phyloP scores from a whole-genome alignment of 2,329 filamentous ascomycete genomes.

The Alternaria consortialis region DNA sequence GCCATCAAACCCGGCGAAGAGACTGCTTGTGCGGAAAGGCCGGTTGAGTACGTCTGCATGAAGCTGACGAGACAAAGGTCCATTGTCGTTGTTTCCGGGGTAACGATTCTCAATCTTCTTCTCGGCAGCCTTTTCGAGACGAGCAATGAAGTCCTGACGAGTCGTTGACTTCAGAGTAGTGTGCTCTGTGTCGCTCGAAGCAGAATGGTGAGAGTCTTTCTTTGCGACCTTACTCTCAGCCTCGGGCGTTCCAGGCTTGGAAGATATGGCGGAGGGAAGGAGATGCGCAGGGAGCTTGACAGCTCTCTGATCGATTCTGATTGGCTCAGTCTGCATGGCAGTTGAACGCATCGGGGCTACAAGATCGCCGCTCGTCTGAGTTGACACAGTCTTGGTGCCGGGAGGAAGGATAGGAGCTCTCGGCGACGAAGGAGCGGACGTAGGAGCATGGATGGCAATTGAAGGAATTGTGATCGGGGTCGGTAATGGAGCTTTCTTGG shows the following conservation, averaged over 20 bases:
- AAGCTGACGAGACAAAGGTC: slow-evolving; percentile 69
- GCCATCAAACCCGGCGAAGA: slow-evolving; percentile 86
- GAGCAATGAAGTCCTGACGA: slow-evolving; percentile 42
- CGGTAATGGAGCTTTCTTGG: slow-evolving; percentile 45
- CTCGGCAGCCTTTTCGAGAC: slow-evolving; percentile 41
- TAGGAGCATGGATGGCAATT: slow-evolving; percentile 91
- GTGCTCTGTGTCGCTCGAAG: slow-evolving; percentile 21
- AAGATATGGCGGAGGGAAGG: slow-evolving; percentile 78
- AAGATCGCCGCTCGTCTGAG: slow-evolving; percentile 73
- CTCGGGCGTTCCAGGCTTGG: slow-evolving; percentile 57
- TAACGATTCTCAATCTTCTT: slow-evolving; percentile 69
- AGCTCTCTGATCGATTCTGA: slow-evolving; percentile 80
- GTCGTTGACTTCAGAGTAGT: slow-evolving; percentile 27
- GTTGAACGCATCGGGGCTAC: slow-evolving; percentile 60
- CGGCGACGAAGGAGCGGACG: slow-evolving; percentile 79
- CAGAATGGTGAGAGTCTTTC: slow-evolving; percentile 29
- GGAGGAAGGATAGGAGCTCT: slow-evolving; percentile 80
- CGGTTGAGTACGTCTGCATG: slow-evolving; percentile 68
- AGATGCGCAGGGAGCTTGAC: slow-evolving; percentile 79
- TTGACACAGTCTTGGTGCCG: slow-evolving; percentile 80
- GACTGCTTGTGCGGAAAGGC: slow-evolving; percentile 79
- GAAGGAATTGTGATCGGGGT: slow-evolving; percentile 71
- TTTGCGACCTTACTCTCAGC: slow-evolving; percentile 16
- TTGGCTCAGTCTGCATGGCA: slow-evolving; percentile 88
- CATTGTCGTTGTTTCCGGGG: slow-evolving; percentile 82